Evolutionary conservation across 1,284 basidiomycete genomes (phyloP).

Genomic region (Puccinia hordei): DNA sequence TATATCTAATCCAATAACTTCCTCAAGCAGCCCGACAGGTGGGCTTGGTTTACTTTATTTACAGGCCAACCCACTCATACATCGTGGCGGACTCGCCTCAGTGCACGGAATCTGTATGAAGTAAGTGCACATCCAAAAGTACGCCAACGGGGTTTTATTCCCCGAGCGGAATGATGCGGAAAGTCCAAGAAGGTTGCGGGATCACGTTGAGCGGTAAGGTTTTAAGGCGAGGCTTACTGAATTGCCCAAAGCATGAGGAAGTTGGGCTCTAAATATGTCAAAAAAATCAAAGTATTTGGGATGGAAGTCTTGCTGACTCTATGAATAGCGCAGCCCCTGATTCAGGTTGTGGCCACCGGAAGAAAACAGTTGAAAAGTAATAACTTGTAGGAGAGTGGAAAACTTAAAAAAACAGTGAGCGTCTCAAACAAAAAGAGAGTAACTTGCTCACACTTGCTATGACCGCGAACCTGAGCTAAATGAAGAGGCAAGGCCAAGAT

Average conservation of each 20-base stretch:
- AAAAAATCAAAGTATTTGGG: too few species aligned
- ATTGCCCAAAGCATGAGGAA: not conserved
- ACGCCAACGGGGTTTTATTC: not conserved
- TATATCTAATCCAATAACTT: not conserved
- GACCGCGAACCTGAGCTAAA: constrained; percentile 84
- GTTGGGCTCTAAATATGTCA: not conserved
- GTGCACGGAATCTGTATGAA: too few species aligned
- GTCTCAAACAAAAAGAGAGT: constrained; percentile 67
- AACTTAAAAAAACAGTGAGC: constrained; percentile 53
- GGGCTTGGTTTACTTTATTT: not conserved
- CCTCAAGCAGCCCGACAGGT: not conserved
- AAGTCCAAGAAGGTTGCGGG: not conserved
- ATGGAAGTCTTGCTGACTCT: not conserved
- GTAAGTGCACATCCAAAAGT: not conserved
- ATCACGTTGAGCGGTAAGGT: not conserved
- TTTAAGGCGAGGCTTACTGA: not conserved
- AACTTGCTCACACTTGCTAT: constrained; percentile 61
- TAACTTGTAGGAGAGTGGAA: constrained; percentile 28
- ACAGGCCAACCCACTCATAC: too few species aligned
- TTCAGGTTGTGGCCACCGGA: not conserved
- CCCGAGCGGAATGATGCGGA: not conserved
- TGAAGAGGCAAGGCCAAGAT: constrained; percentile 91
- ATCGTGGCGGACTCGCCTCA: too few species aligned
- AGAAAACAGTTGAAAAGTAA: constrained; percentile 59
- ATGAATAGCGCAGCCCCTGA: not conserved